phyloP scores from a whole-genome alignment of 2,329 filamentous ascomycete species.

The Aspergillus piperis region DNA sequence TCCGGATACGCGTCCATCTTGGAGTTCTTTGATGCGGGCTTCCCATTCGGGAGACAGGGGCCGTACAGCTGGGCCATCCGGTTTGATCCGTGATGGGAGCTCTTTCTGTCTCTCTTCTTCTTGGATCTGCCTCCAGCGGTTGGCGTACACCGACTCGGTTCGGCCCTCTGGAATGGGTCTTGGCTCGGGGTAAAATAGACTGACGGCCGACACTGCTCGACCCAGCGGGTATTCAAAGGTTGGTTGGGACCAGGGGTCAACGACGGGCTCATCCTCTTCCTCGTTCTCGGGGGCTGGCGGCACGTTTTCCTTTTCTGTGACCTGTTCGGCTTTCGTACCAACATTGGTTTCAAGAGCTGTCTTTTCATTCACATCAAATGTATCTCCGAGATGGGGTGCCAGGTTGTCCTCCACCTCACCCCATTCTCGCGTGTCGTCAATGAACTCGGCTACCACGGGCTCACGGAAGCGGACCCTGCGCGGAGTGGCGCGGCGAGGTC shows the following conservation, averaged over 20 bases:
- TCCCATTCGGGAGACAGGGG: slow-evolving; percentile 42
- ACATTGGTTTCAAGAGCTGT: background rate
- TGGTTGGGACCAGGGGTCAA: slow-evolving; percentile 26
- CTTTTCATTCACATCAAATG: background rate
- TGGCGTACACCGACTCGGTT: slow-evolving; percentile 31
- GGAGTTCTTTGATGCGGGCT: slow-evolving; percentile 32
- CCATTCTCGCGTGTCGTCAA: background rate
- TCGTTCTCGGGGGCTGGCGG: slow-evolving; percentile 7
- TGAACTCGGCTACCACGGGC: slow-evolving; percentile 13
- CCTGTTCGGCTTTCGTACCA: background rate
- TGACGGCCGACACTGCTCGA: slow-evolving; percentile 33
- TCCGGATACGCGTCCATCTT: slow-evolving; percentile 23
- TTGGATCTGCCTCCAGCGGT: slow-evolving; percentile 30
- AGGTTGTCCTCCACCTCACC: slow-evolving; percentile 8
- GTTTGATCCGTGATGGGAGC: slow-evolving; percentile 23
- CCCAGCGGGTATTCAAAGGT: slow-evolving; percentile 24
- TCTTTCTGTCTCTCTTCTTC: slow-evolving; percentile 26
- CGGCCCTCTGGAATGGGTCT: slow-evolving; percentile 30
- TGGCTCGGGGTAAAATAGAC: slow-evolving; percentile 25
- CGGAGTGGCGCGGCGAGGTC: background rate
- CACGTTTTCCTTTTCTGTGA: slow-evolving; percentile 21
- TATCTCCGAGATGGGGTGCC: slow-evolving; percentile 14
- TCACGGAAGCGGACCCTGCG: slow-evolving; percentile 17
- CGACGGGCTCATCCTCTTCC: slow-evolving; percentile 13
- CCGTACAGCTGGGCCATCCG: slow-evolving; percentile 35